phyloP scores from a whole-genome alignment of 768 basidiomycete genomes.

The Pisolithus albus region DNA sequence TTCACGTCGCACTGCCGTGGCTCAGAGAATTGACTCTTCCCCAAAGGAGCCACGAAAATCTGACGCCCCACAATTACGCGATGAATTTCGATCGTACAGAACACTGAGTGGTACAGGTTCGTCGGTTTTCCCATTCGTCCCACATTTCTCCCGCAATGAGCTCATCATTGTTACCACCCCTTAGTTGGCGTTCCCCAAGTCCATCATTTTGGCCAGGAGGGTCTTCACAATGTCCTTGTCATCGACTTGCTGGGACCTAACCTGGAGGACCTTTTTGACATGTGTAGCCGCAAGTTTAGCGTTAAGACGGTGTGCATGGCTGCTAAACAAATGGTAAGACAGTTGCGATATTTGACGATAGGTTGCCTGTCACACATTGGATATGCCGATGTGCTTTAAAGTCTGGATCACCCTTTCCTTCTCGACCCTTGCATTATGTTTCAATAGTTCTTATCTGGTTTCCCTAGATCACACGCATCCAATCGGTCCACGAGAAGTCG shows the following conservation, averaged over 20 bases:
- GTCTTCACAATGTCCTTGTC: slow-evolving; percentile 91
- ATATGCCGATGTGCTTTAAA: neutral
- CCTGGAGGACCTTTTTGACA: slow-evolving; percentile 96
- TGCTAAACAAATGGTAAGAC: slow-evolving; percentile 93
- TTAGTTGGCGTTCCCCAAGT: slow-evolving; percentile 95
- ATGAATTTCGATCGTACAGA: slow-evolving; percentile 96
- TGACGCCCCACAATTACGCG: slow-evolving; percentile 94
- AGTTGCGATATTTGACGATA: too few species aligned
- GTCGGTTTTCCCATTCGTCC: slow-evolving; percentile 27
- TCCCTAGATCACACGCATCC: slow-evolving; percentile 84
- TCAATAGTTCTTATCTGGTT: slow-evolving; percentile 5
- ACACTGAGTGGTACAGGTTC: slow-evolving; percentile 84
- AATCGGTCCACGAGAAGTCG: slow-evolving; percentile 97
- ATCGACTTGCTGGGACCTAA: slow-evolving; percentile 97
- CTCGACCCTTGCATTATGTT: neutral
- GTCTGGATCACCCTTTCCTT: neutral
- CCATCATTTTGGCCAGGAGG: slow-evolving; percentile 98
- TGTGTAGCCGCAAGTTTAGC: slow-evolving; percentile 96
- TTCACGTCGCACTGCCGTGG: slow-evolving; percentile 1
- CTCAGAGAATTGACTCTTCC: slow-evolving; percentile 10
- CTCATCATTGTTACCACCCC: neutral
- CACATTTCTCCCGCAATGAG: slow-evolving; percentile 4
- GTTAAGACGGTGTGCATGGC: slow-evolving; percentile 99
- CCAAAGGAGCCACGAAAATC: slow-evolving; percentile 90
- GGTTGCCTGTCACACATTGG: neutral